Conservation (phyloP, 768 basidiomycete genomes). For the Trametes coccinea region DNA sequence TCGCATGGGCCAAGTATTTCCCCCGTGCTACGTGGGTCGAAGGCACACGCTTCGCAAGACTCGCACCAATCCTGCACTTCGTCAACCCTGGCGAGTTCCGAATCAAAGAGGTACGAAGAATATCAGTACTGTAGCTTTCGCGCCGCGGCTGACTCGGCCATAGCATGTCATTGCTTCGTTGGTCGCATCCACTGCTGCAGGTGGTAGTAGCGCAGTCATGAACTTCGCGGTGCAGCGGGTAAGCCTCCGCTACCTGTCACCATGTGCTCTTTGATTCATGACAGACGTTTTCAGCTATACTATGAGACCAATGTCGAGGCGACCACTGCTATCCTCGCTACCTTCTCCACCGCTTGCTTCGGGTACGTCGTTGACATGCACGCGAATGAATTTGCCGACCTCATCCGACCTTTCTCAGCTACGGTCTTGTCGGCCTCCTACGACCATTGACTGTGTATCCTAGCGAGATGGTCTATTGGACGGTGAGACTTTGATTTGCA, state of each 20-base stretch:
- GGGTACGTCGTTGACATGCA: conserved; percentile 39
- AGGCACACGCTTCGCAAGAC: conserved; percentile 43
- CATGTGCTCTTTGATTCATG: not conserved
- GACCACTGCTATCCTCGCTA: conserved; percentile 57
- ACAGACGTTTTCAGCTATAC: conserved; percentile 43
- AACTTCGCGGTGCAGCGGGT: conserved; percentile 66
- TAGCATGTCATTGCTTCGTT: conserved; percentile 61
- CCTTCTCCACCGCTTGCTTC: conserved; percentile 65
- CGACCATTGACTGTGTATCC: conserved; percentile 61
- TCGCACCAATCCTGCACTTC: conserved; percentile 45
- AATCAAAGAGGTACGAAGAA: conserved; percentile 53
- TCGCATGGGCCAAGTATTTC: conserved; percentile 49
- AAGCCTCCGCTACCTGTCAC: conserved; percentile 16
- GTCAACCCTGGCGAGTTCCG: conserved; percentile 60
- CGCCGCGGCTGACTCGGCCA: not conserved
- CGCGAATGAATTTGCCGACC: not conserved
- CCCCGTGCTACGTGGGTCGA: conserved; percentile 44
- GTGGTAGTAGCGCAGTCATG: conserved; percentile 52
- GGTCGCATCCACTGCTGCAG: conserved; percentile 56
- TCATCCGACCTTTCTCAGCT: conserved; percentile 36
- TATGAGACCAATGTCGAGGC: conserved; percentile 58
- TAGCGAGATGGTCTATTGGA: conserved; percentile 66
- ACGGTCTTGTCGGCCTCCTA: conserved; percentile 59
- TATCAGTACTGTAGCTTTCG: too few relatives aligned
- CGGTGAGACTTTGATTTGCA: conserved; percentile 34